Percentiles rank a stretch among this genome's conserved stretches.
Evolutionary conservation across 2,329 filamentous ascomycete species (phyloP).

Genomic region (Colletotrichum endophyticum): DNA sequence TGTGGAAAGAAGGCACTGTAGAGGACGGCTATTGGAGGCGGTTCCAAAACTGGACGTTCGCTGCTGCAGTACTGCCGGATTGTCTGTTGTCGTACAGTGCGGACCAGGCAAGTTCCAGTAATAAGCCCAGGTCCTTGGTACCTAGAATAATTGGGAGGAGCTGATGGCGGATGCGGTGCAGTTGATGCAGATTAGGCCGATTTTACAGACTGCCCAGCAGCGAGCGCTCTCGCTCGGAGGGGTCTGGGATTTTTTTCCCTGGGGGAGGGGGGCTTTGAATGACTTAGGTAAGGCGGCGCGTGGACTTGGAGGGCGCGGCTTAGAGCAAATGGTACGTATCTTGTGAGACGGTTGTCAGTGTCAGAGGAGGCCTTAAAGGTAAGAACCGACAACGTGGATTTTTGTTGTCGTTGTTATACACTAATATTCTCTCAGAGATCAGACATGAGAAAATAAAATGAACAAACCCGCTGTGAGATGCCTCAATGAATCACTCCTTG

Average conservation of each 20-base stretch:
- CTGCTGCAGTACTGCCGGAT: not conserved
- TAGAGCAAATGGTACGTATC: not conserved
- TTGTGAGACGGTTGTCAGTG: not conserved
- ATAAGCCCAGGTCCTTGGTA: not conserved
- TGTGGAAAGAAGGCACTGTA: not conserved
- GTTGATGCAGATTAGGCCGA: not conserved
- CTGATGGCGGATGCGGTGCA: not conserved
- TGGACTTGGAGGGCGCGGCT: not conserved
- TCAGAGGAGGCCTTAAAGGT: not conserved
- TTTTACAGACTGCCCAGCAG: not conserved
- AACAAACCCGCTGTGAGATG: not conserved
- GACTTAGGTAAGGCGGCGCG: not conserved
- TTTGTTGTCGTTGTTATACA: not conserved
- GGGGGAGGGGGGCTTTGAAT: not conserved
- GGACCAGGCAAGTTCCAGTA: not conserved
- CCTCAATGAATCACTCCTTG: not conserved
- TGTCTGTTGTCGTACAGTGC: not conserved
- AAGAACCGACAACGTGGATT: not conserved
- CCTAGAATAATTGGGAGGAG: not conserved
- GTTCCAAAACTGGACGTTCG: not conserved
- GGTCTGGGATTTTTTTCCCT: not conserved
- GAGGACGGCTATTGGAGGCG: not conserved
- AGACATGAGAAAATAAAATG: not conserved
- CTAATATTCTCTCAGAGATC: not conserved
- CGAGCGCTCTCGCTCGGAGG: not conserved